Base-by-base conservation (phyloP, 2,329 filamentous ascomycete species). In the Exophiala spinifera region DNA sequence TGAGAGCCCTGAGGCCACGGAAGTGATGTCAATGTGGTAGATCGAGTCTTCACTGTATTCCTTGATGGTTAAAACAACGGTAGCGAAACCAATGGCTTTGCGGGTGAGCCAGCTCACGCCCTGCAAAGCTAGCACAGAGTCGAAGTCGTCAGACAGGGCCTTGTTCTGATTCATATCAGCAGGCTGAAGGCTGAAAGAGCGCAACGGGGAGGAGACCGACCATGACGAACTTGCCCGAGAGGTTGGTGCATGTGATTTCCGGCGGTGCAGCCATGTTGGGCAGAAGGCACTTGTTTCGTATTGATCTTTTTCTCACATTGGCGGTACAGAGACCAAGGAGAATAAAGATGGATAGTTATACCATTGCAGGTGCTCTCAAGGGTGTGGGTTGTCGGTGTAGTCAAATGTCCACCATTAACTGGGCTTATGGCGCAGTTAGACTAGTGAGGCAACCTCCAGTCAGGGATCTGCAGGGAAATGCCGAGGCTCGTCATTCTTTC, bases 81-180 rank as follows among this genome's bases (percentile, higher is more conserved):
- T 86, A 28, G 89, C 87, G 28, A 84, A 69, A 63, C 77, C 72
- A 69, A 95, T 83, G 56, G 81, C 83, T 75, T 86, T 91, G 72
- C 89, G 88, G 46, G 80, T 79, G 47, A 91, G 64, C 81, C 82
- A 92, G 70, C 82, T 76, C 57, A 90, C 76, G 67, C 85, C 85
- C 77, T 91, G 87, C 65, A 76, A 56, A 49, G 51, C 40, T 6
- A 96, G 84, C 59, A 87, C 81, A 1, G 83, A 76, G 56, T 91
- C 87, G 45, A 84, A 74, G 61, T 79, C 74, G 70, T 87, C 85
- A 55, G 88, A 91, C 63, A 91, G 76, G 59, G 75, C 73, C 69
- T 88, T 87, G 79, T 94, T 91, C 89, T 92, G 43, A 3, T 46
- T 11, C 28, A 31, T 31, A 31, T 31, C 6, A 31, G 28, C 28